phyloP scores from a whole-genome alignment of 495 filamentous ascomycete species.

The Podospora didyma region DNA sequence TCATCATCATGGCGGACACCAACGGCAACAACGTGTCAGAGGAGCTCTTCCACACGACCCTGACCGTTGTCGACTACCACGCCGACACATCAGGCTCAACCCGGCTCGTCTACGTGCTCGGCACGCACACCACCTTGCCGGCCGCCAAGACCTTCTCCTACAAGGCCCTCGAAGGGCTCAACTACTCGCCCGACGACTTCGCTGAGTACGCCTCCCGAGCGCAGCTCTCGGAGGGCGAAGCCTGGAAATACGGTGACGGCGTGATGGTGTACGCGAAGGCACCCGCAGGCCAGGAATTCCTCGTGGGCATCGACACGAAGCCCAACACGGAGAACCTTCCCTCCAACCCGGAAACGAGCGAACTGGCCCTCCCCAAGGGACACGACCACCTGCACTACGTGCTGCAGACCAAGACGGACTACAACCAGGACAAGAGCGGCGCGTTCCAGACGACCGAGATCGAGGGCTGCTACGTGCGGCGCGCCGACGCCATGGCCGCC shows the following conservation, averaged over 20 bases:
- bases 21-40: slow-evolving; percentile 16
- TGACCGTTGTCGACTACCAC: slow-evolving; percentile 34
- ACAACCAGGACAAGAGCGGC: slow-evolving; percentile 31
- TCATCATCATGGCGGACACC: slow-evolving; percentile 1
- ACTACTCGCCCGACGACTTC: slow-evolving; percentile 37
- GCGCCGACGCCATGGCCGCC: slow-evolving; percentile 25
- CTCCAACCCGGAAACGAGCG: slow-evolving; percentile 15
- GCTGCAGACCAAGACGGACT: slow-evolving; percentile 37
- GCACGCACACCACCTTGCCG: slow-evolving; percentile 31
- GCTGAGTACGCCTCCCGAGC: slow-evolving; percentile 17
- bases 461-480: slow-evolving; percentile 32
- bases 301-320: slow-evolving; percentile 34
- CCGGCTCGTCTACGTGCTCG: slow-evolving; percentile 30
- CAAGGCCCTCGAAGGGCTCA: slow-evolving; percentile 22
- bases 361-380: slow-evolving; percentile 21
- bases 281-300: slow-evolving; percentile 30
- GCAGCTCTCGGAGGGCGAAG: neutral
- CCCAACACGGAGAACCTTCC: slow-evolving; percentile 32
- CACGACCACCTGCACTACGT: slow-evolving; percentile 37
- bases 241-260: slow-evolving; percentile 37
- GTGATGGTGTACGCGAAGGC: slow-evolving; percentile 32
- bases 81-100: slow-evolving; percentile 28
- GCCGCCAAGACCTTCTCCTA: slow-evolving; percentile 33
- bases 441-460: slow-evolving; percentile 34
- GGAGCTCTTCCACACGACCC: slow-evolving; percentile 35